Percentiles rank a stretch among this genome's conserved stretches.
Evolutionary conservation across 768 basidiomycete species (phyloP).

Genomic region (Auricularia heimuer): DNA sequence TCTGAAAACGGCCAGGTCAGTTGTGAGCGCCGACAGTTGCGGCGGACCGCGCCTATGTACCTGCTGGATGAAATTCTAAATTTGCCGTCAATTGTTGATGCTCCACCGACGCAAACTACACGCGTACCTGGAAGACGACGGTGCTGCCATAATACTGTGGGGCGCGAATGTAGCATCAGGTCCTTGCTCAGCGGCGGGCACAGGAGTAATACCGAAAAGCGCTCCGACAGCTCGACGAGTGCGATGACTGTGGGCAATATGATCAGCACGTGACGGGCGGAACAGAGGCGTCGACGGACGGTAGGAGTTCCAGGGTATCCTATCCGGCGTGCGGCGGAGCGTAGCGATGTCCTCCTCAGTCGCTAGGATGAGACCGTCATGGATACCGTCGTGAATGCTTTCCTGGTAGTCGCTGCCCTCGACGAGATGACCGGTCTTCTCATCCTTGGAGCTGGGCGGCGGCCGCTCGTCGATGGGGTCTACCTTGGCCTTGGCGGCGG

Average conservation of each 20-base stretch:
- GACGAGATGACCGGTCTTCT: not conserved
- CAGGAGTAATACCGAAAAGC: conserved; percentile 16
- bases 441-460: no score
- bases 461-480: not conserved
- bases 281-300: conserved; percentile 5
- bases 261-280: not conserved
- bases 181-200: not conserved
- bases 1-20: conserved; percentile 19
- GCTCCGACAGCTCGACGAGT: conserved; percentile 20
- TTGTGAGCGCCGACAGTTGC: not conserved
- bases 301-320: conserved; percentile 25
- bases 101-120: not conserved
- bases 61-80: conserved; percentile 20
- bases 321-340: conserved; percentile 14
- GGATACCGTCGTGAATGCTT: not conserved
- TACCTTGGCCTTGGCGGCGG: not conserved
- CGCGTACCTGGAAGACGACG: conserved; percentile 12
- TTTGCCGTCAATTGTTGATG: no score
- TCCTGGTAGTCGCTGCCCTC: not conserved
- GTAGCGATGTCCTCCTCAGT: conserved; percentile 16
- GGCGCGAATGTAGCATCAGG: not conserved
- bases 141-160: conserved; percentile 13
- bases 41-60: not conserved
- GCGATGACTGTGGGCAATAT: conserved; percentile 14
- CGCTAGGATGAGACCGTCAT: conserved; percentile 9